Base-by-base conservation (phyloP, 1,139 yeast species). In the Lodderomyces beijingensis region DNA sequence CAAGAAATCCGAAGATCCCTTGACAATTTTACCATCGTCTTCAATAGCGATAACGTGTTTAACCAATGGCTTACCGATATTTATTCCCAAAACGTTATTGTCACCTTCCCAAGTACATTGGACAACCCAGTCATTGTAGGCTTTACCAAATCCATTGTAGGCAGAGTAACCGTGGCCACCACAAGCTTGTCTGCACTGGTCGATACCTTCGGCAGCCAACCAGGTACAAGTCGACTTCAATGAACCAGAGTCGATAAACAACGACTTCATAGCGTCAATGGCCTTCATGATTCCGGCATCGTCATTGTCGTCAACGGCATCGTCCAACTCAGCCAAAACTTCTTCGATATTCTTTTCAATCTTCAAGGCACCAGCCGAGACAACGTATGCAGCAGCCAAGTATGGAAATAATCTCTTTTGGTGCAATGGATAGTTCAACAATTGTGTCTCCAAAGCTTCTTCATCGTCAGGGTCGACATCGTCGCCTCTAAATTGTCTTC, bases 51-150 rank as follows among this genome's bases (percentile, higher is more conserved):
- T 45, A 29, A 56, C 52, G 33, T 62, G 57, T 51, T 63, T 65
- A 35, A 68, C 60, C 42, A 68, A 49, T 42, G 70, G 70, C 54
- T 65, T 68, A 49, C 74, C 73, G 43, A 62, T 63, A 28, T 67
- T 61, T 55, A 66, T 55, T 40, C 63, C 71, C 53, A 68, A 62
- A 34, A 68, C 69, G 36, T 65, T 67, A 56, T 68, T 68, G 53
- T 68, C 74, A 57, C 74, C 74, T 57, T 68, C 74, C 74, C 74
- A 68, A 36, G 74, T 68, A 56, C 74, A 67, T 51, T 66, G 73
- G 28, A 68, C 74, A 30, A 64, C 74, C 66, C 71, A 68, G 50
- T 68, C 74, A 42, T 62, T 62, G 53, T 55, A 67, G 24, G 72
- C 69, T 50, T 57, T 66, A 41, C 74, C 74, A 41, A 68, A 68